Evolutionary conservation across 192 early-diverging fungal species (phyloP).

Genomic region (Chytriomyces sp.): DNA sequence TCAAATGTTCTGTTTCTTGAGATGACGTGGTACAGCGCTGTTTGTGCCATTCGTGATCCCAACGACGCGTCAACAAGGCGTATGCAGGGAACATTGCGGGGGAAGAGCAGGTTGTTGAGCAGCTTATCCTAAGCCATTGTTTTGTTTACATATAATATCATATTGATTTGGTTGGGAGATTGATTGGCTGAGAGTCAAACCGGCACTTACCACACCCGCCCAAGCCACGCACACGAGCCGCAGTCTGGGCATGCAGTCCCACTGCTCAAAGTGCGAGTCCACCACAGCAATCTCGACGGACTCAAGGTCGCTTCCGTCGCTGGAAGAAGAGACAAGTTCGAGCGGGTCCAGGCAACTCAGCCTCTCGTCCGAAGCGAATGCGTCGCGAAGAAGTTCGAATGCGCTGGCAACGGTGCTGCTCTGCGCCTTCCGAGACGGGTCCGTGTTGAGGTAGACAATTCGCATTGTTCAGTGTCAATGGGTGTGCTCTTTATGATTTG

Average conservation of each 20-base stretch:
- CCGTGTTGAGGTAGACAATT: not conserved
- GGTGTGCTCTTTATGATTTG: no score
- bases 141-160: no score
- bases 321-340: not conserved
- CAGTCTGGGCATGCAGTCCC: not conserved
- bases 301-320: not conserved
- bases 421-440: not conserved
- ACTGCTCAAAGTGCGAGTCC: not conserved
- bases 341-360: not conserved
- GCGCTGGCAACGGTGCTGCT: not conserved
- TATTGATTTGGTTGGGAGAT: no score
- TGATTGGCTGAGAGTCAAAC: not conserved
- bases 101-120: constrained; percentile 11
- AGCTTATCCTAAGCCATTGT: no score
- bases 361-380: not conserved
- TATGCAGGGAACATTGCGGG: constrained; percentile 3
- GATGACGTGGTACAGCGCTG: constrained; percentile 4
- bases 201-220: not conserved
- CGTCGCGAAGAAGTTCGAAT: not conserved
- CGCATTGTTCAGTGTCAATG: not conserved
- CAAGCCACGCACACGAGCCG: not conserved
- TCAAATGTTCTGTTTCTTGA: constrained; percentile 2
- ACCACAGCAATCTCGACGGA: not conserved
- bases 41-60: constrained; percentile 26
- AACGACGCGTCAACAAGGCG: constrained; percentile 24